phyloP scores from a whole-genome alignment of 768 basidiomycete genomes.

The Termitomyces sp. region DNA sequence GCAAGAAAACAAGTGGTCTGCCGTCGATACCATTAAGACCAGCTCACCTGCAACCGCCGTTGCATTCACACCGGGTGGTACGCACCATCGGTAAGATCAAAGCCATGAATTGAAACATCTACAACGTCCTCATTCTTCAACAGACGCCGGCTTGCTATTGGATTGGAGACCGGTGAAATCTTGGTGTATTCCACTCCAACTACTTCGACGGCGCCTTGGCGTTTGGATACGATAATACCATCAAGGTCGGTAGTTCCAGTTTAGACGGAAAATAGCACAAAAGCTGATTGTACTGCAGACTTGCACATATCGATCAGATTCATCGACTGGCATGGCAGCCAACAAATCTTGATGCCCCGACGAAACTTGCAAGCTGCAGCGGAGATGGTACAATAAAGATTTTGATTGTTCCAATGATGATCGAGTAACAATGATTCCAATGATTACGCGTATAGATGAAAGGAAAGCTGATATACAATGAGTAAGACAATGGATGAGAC shows the following conservation, averaged over 20 bases:
- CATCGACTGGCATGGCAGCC: constrained; percentile 81
- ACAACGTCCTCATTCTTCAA: neutral
- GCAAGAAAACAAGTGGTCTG: constrained; percentile 44
- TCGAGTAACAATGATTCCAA: constrained; percentile 41
- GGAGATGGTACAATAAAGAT: constrained; percentile 91
- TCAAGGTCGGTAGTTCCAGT: constrained; percentile 41
- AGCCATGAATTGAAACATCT: neutral
- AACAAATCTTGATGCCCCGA: constrained; percentile 20
- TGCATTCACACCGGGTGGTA: constrained; percentile 39
- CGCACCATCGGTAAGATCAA: constrained; percentile 28
- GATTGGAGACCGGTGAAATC: constrained; percentile 79
- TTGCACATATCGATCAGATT: constrained; percentile 73
- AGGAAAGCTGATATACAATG: constrained; percentile 65
- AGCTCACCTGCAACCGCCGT: constrained; percentile 82
- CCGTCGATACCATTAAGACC: constrained; percentile 57
- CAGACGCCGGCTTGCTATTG: constrained; percentile 67
- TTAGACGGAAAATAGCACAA: neutral
- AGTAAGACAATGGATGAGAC: constrained; percentile 46
- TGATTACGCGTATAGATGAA: constrained; percentile 26
- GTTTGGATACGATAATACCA: constrained; percentile 35
- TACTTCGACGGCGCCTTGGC: constrained; percentile 37
- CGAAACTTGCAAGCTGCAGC: constrained; percentile 78
- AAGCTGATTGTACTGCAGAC: constrained; percentile 30
- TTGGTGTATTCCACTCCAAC: constrained; percentile 44
- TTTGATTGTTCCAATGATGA: constrained; percentile 51